Percentiles rank a stretch among this genome's conserved stretches.
phyloP scores from a whole-genome alignment of 257 asterid genomes.

The Solanum medicagineum region DNA sequence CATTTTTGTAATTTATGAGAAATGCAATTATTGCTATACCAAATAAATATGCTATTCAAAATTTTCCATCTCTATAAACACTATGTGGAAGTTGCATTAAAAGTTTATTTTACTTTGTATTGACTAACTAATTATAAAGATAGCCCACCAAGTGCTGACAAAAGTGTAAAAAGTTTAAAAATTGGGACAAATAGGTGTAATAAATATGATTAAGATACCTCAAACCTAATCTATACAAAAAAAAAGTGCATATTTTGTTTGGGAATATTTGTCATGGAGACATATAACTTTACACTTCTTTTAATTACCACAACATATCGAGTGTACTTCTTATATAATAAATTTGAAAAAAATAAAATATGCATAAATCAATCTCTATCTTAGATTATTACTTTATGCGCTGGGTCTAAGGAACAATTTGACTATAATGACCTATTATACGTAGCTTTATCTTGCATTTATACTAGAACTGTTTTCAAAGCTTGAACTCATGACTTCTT shows the following conservation, averaged over 20 bases:
- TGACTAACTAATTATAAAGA: not conserved
- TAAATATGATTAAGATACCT: not conserved
- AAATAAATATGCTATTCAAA: not conserved
- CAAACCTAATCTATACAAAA: not conserved
- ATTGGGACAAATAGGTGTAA: not conserved
- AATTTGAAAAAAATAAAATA: no score
- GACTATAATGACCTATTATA: no score
- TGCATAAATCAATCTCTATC: no score
- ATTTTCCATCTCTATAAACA: not conserved
- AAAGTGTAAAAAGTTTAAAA: not conserved
- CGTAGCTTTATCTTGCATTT: no score
- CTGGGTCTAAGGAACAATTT: no score
- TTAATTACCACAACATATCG: no score
- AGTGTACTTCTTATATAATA: no score
- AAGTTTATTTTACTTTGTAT: not conserved
- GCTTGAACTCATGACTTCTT: no score
- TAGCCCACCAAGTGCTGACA: not conserved
- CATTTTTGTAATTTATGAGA: no score
- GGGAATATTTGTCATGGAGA: not conserved
- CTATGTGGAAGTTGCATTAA: not conserved
- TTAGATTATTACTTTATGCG: no score
- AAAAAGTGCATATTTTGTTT: not conserved
- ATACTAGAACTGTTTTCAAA: no score
- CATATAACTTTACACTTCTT: not conserved
- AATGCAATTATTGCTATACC: not conserved